These are phyloP conservation scores for Paramarasmius palmivorus DNA, from an alignment of 1,284 basidiomycete genomes.

Conservation along the genomic window DNA sequence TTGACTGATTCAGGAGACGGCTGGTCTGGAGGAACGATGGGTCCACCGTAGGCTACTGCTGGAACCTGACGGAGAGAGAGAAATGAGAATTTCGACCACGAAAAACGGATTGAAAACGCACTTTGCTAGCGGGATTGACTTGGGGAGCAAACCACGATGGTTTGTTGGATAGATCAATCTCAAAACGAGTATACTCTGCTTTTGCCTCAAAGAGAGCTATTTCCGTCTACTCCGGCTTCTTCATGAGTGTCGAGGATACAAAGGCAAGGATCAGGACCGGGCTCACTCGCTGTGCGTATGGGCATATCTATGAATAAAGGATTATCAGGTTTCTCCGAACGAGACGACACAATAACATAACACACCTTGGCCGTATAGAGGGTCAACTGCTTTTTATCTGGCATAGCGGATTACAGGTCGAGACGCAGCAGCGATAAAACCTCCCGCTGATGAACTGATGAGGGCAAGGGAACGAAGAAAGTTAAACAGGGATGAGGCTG, in stretches of 20 bases:
- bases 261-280: neutral
- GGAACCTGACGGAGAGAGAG: constrained; percentile 41
- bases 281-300: constrained; percentile 49
- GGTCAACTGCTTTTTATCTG: too few relatives aligned
- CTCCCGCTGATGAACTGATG: too few relatives aligned
- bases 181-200: constrained; percentile 45
- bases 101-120: constrained; percentile 23
- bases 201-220: constrained; percentile 59
- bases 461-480: too few relatives aligned
- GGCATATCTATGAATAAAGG: constrained; percentile 41
- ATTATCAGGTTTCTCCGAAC: too few relatives aligned
- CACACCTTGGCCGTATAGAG: too few relatives aligned
- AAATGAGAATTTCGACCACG: neutral
- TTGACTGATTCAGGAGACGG: constrained; percentile 60
- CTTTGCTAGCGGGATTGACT: constrained; percentile 66
- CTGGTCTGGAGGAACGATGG: constrained; percentile 46
- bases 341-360: too few relatives aligned
- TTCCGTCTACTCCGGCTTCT: constrained; percentile 39
- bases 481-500: too few relatives aligned
- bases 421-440: too few relatives aligned
- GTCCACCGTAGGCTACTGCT: constrained; percentile 58
- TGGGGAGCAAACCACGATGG: constrained; percentile 63
- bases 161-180: constrained; percentile 63
- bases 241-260: neutral
- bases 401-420: too few relatives aligned